Conservation (phyloP, 2,329 filamentous ascomycete genomes). For the Aureobasidium sp. region DNA sequence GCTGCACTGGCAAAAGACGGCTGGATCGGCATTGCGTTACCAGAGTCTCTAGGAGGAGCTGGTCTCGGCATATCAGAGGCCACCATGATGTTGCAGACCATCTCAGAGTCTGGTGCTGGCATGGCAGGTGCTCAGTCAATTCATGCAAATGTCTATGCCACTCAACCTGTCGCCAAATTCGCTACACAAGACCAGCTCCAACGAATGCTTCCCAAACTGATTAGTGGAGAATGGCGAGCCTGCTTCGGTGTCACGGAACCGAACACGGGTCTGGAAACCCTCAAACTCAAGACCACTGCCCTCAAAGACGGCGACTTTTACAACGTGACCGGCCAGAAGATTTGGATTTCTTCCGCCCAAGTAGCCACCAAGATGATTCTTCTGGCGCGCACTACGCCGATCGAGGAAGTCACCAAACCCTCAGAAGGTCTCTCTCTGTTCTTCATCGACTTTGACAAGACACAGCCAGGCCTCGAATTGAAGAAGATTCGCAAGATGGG, state of each 20-base stretch:
- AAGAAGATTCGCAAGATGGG: conserved; percentile 80
- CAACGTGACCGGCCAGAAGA: conserved; percentile 69
- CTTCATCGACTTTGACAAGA: conserved; percentile 66
- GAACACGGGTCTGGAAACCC: conserved; percentile 70
- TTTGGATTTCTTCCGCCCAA: conserved; percentile 78
- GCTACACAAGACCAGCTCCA: conserved; percentile 58
- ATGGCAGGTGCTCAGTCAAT: conserved; percentile 61
- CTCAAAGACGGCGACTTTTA: conserved; percentile 55
- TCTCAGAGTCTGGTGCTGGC: conserved; percentile 67
- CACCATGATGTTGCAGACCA: conserved; percentile 81
- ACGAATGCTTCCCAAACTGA: conserved; percentile 61
- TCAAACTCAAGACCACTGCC: conserved; percentile 62
- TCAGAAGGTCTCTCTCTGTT: conserved; percentile 75
- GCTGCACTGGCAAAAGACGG: conserved; percentile 66
- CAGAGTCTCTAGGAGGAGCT: conserved; percentile 65
- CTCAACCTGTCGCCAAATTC: conserved; percentile 67
- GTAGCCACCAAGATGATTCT: conserved; percentile 79
- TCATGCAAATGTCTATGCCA: conserved; percentile 63
- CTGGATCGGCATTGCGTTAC: conserved; percentile 75
- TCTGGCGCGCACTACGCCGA: conserved; percentile 65
- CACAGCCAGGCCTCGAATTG: conserved; percentile 55
- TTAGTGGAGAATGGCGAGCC: conserved; percentile 62
- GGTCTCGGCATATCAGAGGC: conserved; percentile 71
- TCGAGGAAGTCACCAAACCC: conserved; percentile 60
- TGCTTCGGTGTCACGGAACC: conserved; percentile 86